Conservation (phyloP, 2,329 filamentous ascomycete genomes). For the Talaromyces atroroseus region DNA sequence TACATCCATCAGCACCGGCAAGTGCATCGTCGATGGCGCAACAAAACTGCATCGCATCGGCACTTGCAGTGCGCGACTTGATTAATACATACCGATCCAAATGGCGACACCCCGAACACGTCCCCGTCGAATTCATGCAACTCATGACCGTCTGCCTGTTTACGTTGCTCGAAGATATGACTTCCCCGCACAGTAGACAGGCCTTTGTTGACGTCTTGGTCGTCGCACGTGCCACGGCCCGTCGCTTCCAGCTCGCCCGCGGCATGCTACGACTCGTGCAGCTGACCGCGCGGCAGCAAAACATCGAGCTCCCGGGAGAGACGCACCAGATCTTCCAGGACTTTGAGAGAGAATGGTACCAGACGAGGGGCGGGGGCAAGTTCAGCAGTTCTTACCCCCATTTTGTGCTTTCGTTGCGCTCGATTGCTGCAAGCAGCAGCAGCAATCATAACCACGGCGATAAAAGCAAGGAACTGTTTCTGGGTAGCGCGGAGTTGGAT, state of each 20-base stretch:
- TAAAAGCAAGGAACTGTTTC: background rate
- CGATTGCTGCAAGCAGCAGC: constrained; percentile 1
- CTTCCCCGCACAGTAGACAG: constrained; percentile 3
- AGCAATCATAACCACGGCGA: background rate
- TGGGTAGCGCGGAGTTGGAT: constrained; percentile 9
- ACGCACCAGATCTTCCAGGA: constrained; percentile 3
- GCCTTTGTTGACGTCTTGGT: constrained; percentile 10
- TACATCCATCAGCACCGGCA: constrained; percentile 3
- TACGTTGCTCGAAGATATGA: constrained; percentile 7
- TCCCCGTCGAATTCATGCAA: constrained; percentile 12
- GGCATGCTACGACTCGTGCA: constrained; percentile 11
- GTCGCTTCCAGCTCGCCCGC: constrained; percentile 6
- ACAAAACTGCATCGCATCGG: constrained; percentile 5
- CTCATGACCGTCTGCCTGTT: constrained; percentile 8
- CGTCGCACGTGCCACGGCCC: constrained; percentile 7
- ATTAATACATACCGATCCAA: constrained; percentile 8
- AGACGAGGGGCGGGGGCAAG: background rate
- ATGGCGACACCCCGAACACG: constrained; percentile 9
- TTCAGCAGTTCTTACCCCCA: constrained; percentile 13
- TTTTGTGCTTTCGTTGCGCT: constrained; percentile 8
- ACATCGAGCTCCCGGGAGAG: constrained; percentile 10
- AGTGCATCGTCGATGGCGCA: background rate
- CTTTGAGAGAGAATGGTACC: constrained; percentile 11
- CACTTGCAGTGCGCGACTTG: constrained; percentile 5
- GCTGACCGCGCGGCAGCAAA: constrained; percentile 9